A percentile compares a stretch with the other conserved stretches of the same genome.
phyloP scores from a whole-genome alignment of 108 stramenopile genomes.

The Stephanodiscus minutulus region DNA sequence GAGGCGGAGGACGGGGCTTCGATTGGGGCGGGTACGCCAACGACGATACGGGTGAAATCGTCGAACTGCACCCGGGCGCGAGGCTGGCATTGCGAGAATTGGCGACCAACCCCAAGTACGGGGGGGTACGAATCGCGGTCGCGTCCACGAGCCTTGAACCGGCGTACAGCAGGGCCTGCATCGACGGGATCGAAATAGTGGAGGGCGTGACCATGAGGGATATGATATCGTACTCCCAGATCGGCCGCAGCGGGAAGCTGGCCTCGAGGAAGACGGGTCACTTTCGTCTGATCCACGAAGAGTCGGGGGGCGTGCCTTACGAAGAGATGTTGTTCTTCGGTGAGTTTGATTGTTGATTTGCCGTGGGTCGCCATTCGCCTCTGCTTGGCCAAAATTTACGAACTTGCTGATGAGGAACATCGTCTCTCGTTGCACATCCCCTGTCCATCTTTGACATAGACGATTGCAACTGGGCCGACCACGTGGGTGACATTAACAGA shows the following conservation, averaged over 20 bases:
- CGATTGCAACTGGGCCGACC: constrained; percentile 78
- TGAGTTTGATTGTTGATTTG: constrained; percentile 11
- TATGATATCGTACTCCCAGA: constrained; percentile 57
- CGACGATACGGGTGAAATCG: constrained; percentile 28
- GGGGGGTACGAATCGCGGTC: constrained; percentile 45
- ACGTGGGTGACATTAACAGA: constrained; percentile 51
- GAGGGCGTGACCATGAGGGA: constrained; percentile 53
- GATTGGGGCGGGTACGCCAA: constrained; percentile 30
- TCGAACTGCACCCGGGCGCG: constrained; percentile 52
- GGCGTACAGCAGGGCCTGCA: constrained; percentile 58
- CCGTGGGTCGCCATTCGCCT: neutral
- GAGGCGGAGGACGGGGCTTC: constrained; percentile 34
- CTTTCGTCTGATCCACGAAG: constrained; percentile 57
- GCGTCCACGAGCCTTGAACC: constrained; percentile 69
- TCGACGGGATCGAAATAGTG: constrained; percentile 61
- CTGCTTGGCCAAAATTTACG: neutral
- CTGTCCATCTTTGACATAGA: constrained; percentile 9
- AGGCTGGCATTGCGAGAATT: constrained; percentile 52
- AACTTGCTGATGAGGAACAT: too few relatives aligned
- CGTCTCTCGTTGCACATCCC: too few relatives aligned
- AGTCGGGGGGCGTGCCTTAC: constrained; percentile 55
- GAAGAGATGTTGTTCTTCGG: constrained; percentile 71
- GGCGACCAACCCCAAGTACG: constrained; percentile 54
- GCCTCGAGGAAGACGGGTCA: constrained; percentile 62
- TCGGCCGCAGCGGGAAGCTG: constrained; percentile 61